Conservation (phyloP, 2,329 filamentous ascomycete genomes). For the Alternaria ethzedia region DNA sequence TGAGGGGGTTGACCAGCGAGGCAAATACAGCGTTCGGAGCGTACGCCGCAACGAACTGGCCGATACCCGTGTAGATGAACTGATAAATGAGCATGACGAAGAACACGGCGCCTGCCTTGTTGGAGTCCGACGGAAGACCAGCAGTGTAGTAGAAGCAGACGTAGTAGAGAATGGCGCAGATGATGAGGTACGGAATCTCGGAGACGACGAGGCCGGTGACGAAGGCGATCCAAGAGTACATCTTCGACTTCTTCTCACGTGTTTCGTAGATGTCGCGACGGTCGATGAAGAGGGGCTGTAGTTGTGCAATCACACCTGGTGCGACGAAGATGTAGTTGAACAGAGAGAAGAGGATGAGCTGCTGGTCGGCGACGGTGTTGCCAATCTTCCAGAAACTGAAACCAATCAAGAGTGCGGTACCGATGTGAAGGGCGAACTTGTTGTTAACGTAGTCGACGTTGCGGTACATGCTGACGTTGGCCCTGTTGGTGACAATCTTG, state of each 20-base stretch:
- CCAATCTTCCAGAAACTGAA: slow-evolving; percentile 39
- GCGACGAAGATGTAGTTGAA: slow-evolving; percentile 58
- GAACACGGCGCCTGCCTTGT: slow-evolving; percentile 60
- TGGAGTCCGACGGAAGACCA: slow-evolving; percentile 45
- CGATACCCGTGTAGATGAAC: slow-evolving; percentile 64
- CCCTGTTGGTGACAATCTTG: slow-evolving; percentile 28
- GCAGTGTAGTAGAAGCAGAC: slow-evolving; percentile 69
- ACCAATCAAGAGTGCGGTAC: slow-evolving; percentile 32
- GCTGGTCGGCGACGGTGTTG: slow-evolving; percentile 45
- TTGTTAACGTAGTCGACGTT: slow-evolving; percentile 37
- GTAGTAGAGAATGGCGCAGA: slow-evolving; percentile 68
- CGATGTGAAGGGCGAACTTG: slow-evolving; percentile 33
- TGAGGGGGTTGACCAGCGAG: slow-evolving; percentile 58
- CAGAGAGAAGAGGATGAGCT: slow-evolving; percentile 54
- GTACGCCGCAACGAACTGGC: slow-evolving; percentile 61
- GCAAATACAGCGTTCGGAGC: slow-evolving; percentile 55
- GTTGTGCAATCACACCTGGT: slow-evolving; percentile 49
- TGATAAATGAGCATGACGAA: slow-evolving; percentile 66
- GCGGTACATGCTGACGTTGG: slow-evolving; percentile 31
- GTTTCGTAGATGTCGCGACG: slow-evolving; percentile 60
- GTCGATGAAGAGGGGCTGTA: slow-evolving; percentile 55
- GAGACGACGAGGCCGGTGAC: slow-evolving; percentile 72
- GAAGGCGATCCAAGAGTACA: slow-evolving; percentile 77
- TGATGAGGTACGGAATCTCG: slow-evolving; percentile 69
- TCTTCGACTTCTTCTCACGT: slow-evolving; percentile 68